Evolutionary conservation across 495 filamentous ascomycete species (phyloP), one percentile per base, ranked within the genome.

Genomic region (Tuber calosporum): DNA sequence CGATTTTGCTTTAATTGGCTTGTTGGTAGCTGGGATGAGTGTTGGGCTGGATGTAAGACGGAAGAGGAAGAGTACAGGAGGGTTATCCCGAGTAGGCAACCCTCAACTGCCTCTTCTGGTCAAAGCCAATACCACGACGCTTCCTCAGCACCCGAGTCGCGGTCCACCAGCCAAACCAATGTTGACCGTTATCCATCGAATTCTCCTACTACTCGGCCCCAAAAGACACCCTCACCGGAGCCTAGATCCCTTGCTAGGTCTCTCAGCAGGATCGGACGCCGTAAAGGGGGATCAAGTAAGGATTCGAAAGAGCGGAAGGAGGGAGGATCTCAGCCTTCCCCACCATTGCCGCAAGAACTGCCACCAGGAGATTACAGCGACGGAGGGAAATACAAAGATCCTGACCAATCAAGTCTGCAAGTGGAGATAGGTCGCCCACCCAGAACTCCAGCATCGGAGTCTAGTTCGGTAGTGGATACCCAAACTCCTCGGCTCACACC

Each of bases 1-100:
- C 72, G 80, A 6, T 82, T 82, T 62, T 79, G 77, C 36, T 82
- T 82, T 39, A 82, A 81, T 30, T 82, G 80, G 80, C 73, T 82
- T 20, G 80, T 81, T 22, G 72, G 77, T 37, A 79, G 73, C 48
- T 82, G 80, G 80, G 73, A 69, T 37, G 77, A 79, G 30, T 82
- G 80, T 66, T 82, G 80, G 80, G 74, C 77, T 20, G 80, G 80
- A 22, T 82, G 80, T 48, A 53, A 74, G 37, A 76, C 77, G 15
- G 80, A 82, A 39, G 77, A 81, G 48, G 80, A 81, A 20, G 80
- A 82, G 67, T 81, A 82, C 17, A 72, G 77, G 41, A 72, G 53
- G 38, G 75, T 74, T 22, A 20, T 71, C 30, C 78, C 72, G n/a
- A 58, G 69, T 34, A 69, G 79, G 20, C 68, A 75, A 30, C 79